Base-by-base conservation (phyloP, 768 basidiomycete species). In the Suillus occidentalis region DNA sequence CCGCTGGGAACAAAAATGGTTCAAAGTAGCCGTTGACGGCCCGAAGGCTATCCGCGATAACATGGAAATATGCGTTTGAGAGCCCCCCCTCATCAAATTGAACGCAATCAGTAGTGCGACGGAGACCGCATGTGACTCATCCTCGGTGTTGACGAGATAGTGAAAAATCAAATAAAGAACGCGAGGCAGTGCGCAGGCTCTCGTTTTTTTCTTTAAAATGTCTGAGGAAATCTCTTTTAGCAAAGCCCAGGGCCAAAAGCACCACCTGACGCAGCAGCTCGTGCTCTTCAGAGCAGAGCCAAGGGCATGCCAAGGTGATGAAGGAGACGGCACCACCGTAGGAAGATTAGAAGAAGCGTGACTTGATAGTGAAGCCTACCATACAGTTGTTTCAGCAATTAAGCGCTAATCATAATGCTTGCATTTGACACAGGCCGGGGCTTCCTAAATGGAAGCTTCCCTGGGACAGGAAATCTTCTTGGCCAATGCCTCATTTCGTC, bases 1-100 rank as follows among this genome's bases (percentile, higher is more conserved):
- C 95, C 0, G 85, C 86, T 63, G 93, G 92, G 20, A 91, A 94
- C 34, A 61, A 87, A 28, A 82, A 63, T 98, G 95, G 95, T 89
- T 85, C 55, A 97, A 97, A 65, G 95, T 99, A 18, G 95, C 97
- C 70, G 94, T 99, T 36, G 96, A 98, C 63, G 91, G 91, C 13
- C 78, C 83, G 4, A 89, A 92, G 36, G 93, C 94, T 22, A 92
- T 98, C 39, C 88, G 93, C 63, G 88, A 99, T 78, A 99, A 99
- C 78, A 89, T 98, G 89, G 94, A 94, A 62, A 91, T 93, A 53
- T 99, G 98, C 72, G 96, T 99, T 10, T 99, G 97, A 96, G 97
- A 36, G 75, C 97, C 97, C 16, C 91, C 90, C 67, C 82, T 99
- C 65, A 93, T 99, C 72, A 99, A 99, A 81, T 79, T 88, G 55